Percentiles rank a stretch among this genome's conserved stretches.
These are phyloP conservation scores for Pseudogymnoascus sp. DNA, from an alignment of 2,329 filamentous ascomycete genomes.

Conservation along the genomic window DNA sequence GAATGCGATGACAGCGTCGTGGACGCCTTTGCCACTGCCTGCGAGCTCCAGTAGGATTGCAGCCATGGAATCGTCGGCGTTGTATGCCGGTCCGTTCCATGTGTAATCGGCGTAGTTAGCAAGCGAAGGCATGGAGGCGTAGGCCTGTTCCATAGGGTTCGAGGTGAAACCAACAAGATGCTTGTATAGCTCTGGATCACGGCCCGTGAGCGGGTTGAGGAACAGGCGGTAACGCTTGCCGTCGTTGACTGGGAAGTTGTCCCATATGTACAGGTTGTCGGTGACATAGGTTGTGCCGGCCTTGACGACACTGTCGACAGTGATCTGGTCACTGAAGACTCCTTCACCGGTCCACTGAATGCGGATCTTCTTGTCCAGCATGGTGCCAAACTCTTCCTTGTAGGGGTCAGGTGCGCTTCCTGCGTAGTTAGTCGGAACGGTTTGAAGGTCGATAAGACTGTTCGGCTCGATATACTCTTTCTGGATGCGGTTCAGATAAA, in stretches of 20 bases:
- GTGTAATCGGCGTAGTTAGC: constrained; percentile 20
- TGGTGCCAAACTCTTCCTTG: constrained; percentile 19
- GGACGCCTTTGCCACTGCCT: neutral
- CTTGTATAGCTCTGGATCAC: constrained; percentile 18
- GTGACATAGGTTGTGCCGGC: constrained; percentile 19
- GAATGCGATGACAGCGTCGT: constrained; percentile 17
- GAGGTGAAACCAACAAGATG: constrained; percentile 21
- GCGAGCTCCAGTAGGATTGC: neutral
- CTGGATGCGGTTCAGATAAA: constrained; percentile 19
- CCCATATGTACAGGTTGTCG: constrained; percentile 21
- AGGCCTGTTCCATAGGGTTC: constrained; percentile 20
- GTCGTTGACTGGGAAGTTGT: constrained; percentile 24
- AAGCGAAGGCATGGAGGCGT: constrained; percentile 19
- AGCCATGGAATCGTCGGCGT: constrained; percentile 13
- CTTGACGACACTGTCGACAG: constrained; percentile 16
- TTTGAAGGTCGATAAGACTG: constrained; percentile 18
- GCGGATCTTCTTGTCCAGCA: constrained; percentile 21
- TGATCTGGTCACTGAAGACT: constrained; percentile 21
- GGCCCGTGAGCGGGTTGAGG: constrained; percentile 21
- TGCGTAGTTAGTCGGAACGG: constrained; percentile 19
- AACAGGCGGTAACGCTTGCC: constrained; percentile 19
- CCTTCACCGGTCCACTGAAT: constrained; percentile 23
- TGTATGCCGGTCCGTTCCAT: constrained; percentile 19
- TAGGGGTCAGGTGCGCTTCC: constrained; percentile 19
- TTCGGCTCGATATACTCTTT: constrained; percentile 18